Evolutionary conservation across 208 protist species (phyloP), one percentile per base, ranked within the genome.

Genomic region (Angomonas ambiguus): DNA sequence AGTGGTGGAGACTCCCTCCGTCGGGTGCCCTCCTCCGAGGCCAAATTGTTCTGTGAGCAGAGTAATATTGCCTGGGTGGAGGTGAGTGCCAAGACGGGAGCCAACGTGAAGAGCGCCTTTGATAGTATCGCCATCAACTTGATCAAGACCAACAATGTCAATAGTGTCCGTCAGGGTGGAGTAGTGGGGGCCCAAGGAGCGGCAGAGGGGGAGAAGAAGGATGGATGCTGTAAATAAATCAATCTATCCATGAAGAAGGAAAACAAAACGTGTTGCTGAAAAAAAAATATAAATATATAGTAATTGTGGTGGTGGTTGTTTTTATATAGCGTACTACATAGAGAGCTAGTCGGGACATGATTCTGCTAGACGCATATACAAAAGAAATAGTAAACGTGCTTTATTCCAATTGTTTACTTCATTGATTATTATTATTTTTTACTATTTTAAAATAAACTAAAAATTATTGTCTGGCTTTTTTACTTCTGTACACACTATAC

Each of bases 1-100:
- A 97, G 98, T 74, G 62, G 98, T 8, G 93, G 94, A 22, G 66
- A 28, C 18, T 59, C 51, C 24, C 3, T 31, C 11, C 80, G 88
- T 18, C 51, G 65, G 42, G 88, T 95, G 41, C 57, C 64, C n/a
- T 28, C 65, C 18, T 81, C 79, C 4, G 88, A 94, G 53, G 87
- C 76, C 22, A 48, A 72, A 20, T 53, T 51, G 42, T 87, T 85
- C 24, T 83, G 88, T 0, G 64, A 42, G 10, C 78, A 82, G 59
- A 67, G 80, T 49, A 74, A 74, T 32, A 32, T 91, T 38, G 72
- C 90, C 60, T 86, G 80, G 55, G 63, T 41, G 13, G 88, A 96
- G 62, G 82, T 82, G 20, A 93, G 85, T 63, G 91, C 91, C 20
- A 83, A 82, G 56, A 85, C 77, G 20, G 88, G 85, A 0, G 82